These are phyloP conservation scores for Priceomyces melissophilus DNA, from an alignment of 805 yeast species.

Conservation along the genomic window DNA sequence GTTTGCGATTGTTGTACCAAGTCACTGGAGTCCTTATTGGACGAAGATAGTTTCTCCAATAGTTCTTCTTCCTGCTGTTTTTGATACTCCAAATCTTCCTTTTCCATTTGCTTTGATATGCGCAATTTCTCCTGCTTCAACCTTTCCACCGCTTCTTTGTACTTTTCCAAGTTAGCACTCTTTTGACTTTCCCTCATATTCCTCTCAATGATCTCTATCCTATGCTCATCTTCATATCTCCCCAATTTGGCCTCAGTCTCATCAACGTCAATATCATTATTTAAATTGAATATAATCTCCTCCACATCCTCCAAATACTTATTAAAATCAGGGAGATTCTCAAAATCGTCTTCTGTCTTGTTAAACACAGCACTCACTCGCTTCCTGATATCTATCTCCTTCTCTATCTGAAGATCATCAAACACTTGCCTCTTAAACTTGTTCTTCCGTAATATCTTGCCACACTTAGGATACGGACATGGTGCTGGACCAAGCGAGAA, in stretches of 20 bases:
- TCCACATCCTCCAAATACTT: slow-evolving; percentile 82
- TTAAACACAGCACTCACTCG: slow-evolving; percentile 76
- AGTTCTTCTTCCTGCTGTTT: slow-evolving; percentile 40
- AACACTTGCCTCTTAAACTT: slow-evolving; percentile 89
- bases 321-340: slow-evolving; percentile 57
- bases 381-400: slow-evolving; percentile 87
- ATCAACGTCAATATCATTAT: slow-evolving; percentile 65
- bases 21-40: slow-evolving; percentile 35
- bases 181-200: slow-evolving; percentile 61
- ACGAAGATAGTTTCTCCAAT: slow-evolving; percentile 34
- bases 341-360: slow-evolving; percentile 73
- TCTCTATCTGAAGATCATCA: slow-evolving; percentile 85
- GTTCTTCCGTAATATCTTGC: slow-evolving; percentile 79
- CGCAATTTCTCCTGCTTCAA: slow-evolving; percentile 65
- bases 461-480: slow-evolving; percentile 92
- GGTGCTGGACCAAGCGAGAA: slow-evolving; percentile 94
- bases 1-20: slow-evolving; percentile 36
- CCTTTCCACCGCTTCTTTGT: slow-evolving; percentile 51
- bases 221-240: slow-evolving; percentile 70
- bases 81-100: slow-evolving; percentile 38
- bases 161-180: slow-evolving; percentile 63
- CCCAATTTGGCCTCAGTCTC: slow-evolving; percentile 62
- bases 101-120: slow-evolving; percentile 58
- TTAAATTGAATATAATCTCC: slow-evolving; percentile 70
- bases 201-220: slow-evolving; percentile 71